Percentiles rank a stretch among this genome's conserved stretches.
These are phyloP conservation scores for Nissolia schottii DNA, from an alignment of 306 rosid species.

Conservation along the genomic window DNA sequence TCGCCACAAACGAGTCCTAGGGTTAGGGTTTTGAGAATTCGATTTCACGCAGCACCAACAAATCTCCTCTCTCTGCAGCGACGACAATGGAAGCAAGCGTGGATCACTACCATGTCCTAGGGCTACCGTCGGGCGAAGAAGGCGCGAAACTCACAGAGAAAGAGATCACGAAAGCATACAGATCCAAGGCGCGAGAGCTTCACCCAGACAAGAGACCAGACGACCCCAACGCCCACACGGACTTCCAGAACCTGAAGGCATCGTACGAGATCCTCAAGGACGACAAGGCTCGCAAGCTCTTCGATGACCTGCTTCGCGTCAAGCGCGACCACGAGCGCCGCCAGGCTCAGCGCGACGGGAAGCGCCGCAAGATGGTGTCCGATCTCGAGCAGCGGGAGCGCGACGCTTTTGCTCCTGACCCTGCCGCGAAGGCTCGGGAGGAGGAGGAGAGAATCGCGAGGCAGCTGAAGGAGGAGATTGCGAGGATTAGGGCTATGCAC, in stretches of 20 bases:
- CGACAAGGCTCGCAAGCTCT: constrained; percentile 69
- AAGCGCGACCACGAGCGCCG: constrained; percentile 70
- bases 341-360: constrained; percentile 60
- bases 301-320: constrained; percentile 67
- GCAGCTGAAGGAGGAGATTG: constrained; percentile 73
- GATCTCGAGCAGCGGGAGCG: constrained; percentile 85
- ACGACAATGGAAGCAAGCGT: constrained; percentile 42
- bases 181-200: constrained; percentile 63
- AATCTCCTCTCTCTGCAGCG: not conserved
- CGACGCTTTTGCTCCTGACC: constrained; percentile 54
- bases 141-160: constrained; percentile 64
- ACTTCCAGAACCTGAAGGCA: constrained; percentile 61
- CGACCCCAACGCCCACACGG: constrained; percentile 65
- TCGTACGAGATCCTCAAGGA: constrained; percentile 85
- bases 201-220: constrained; percentile 94
- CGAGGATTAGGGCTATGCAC: constrained; percentile 70
- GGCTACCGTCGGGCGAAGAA: constrained; percentile 79
- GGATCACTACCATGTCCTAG: constrained; percentile 72
- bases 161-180: constrained; percentile 74
- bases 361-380: constrained; percentile 76
- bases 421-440: constrained; percentile 41
- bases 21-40: constrained; percentile 18
- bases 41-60: not conserved
- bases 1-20: not conserved
- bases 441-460: constrained; percentile 73